Base-by-base conservation (phyloP, 106 monocot species). In the Dioscorea zingiberensis region DNA sequence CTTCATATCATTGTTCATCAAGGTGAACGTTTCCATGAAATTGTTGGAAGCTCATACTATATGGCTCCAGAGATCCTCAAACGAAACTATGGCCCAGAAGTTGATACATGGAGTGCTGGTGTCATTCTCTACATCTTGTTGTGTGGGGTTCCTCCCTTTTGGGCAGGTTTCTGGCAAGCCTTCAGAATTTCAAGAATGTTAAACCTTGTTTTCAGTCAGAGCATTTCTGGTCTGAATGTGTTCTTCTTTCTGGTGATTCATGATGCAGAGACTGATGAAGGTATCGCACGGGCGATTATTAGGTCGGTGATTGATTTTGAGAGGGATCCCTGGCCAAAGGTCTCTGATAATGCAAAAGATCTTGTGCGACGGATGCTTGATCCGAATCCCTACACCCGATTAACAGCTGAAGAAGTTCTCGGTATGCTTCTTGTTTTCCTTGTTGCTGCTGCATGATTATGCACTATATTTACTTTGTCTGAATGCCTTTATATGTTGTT, bases 11-110 rank as follows among this genome's bases (percentile, higher is more conserved):
- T 3, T 38, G 10, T 18, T 24, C n/a, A n/a, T 18, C 60, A 22
- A 85, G 85, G 77, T 9, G 76, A 85, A 38, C 58, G 74, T 0
- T 81, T 85, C 71, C 68, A 48, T 23, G 85, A 85, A 38, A 75
- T 85, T 18, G 85, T 85, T 60, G 85, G 85, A 28, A 85, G 85
- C 55, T 71, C 85, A 58, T 85, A 63, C 57, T 85, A 85, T 67
- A 85, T 85, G 84, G 84, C 84, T 13, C 84, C 84, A 13, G 84
- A 85, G 64, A 77, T 85, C 23, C 63, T 85, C 63, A 81, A 81
- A 38, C 61, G 85, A 27, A 85, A 72, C 30, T 85, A 85, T 66
- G 85, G 85, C 5, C 81, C 77, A 14, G 77, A 85, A 56, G 72
- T 81, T 19, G 85, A 85, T 57, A 67, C 81, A 14, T 81, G 81